Percentiles rank a stretch among this genome's conserved stretches.
phyloP scores from a whole-genome alignment of 345 rosid genomes.

The Dovyalis caffra region DNA sequence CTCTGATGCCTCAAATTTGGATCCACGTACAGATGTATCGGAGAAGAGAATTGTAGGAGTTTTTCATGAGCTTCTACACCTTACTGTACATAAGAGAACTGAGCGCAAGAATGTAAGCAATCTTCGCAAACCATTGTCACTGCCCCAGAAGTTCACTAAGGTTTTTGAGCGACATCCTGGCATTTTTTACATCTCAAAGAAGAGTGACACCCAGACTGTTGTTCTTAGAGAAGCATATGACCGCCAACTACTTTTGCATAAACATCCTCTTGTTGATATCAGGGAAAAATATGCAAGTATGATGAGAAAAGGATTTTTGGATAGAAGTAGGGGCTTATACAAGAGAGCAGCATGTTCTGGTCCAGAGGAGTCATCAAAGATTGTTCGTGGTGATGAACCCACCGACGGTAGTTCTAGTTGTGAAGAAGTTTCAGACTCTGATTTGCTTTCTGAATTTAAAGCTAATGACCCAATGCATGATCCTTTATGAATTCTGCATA shows the following conservation, averaged over 20 bases:
- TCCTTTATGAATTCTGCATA: not conserved
- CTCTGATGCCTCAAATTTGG: conserved; percentile 62
- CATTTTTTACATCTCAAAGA: conserved; percentile 70
- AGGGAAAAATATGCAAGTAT: conserved; percentile 45
- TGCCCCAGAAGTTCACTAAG: conserved; percentile 84
- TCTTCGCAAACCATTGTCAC: conserved; percentile 60
- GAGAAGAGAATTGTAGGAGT: conserved; percentile 86
- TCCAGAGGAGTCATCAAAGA: conserved; percentile 2
- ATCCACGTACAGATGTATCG: conserved; percentile 72
- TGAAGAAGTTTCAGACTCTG: conserved; percentile 30
- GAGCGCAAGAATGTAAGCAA: conserved; percentile 77
- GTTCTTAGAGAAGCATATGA: conserved; percentile 79
- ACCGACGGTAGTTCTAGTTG: conserved; percentile 16
- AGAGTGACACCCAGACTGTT: conserved; percentile 65
- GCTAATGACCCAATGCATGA: conserved; percentile 25
- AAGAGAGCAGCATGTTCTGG: conserved; percentile 14
- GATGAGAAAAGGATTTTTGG: conserved; percentile 63
- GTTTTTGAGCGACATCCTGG: conserved; percentile 89
- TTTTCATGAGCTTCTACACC: conserved; percentile 90
- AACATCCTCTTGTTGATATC: conserved; percentile 53
- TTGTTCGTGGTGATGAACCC: conserved; percentile 10
- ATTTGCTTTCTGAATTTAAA: conserved; percentile 31
- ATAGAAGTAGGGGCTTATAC: conserved; percentile 65
- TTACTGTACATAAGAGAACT: conserved; percentile 60
- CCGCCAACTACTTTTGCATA: conserved; percentile 42